Base-by-base conservation (phyloP, 352 stramenopile genomes). In the Aphanomyces invadans region DNA sequence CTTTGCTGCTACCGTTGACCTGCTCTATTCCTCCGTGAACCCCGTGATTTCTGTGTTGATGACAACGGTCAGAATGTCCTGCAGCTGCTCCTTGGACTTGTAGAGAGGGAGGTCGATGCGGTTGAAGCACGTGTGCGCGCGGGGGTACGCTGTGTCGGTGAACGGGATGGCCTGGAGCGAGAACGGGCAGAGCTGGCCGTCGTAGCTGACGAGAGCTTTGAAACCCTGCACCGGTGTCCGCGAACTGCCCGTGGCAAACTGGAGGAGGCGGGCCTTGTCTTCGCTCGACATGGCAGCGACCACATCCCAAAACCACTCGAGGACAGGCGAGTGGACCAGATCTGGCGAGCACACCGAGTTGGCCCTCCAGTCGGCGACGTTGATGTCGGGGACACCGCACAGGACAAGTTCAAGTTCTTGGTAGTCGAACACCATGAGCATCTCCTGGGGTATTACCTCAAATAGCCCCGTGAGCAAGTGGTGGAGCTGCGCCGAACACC, bases 341-440 rank as follows among this genome's bases (percentile, higher is more conserved):
- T 57, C 49, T 1, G 15, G 49, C 5, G 49, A 57, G 59, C 85
- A 90, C 45, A 90, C 79, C 3, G 81, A 87, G 71, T 90, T 81
- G 60, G 88, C 89, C 71, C 83, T 85, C 80, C 77, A 89, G 61
- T 90, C 82, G 49, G 91, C 78, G 15, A 84, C 78, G 45, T 93
- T 79, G 49, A 90, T 88, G 3, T 74, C 81, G 9, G 84, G 84
- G 3, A 92, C 81, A 72, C 95, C 96, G 76, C 95, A 98, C 83
- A 99, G 97, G 2, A 99, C 77, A 46, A 99, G 71, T 73, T 99
- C 96, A 0, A 99, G 80, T 73, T 99, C 96, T 75, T 99, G 95
- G 74, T 98, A 99, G 73, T 99, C 95, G 77, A 99, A 99, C 10
- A 99, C 76, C 48, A 96, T 97, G 28, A 99, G 77, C 39, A 99